Base-by-base conservation (phyloP, 129 eudicot genomes). In the Apium graveolens region DNA sequence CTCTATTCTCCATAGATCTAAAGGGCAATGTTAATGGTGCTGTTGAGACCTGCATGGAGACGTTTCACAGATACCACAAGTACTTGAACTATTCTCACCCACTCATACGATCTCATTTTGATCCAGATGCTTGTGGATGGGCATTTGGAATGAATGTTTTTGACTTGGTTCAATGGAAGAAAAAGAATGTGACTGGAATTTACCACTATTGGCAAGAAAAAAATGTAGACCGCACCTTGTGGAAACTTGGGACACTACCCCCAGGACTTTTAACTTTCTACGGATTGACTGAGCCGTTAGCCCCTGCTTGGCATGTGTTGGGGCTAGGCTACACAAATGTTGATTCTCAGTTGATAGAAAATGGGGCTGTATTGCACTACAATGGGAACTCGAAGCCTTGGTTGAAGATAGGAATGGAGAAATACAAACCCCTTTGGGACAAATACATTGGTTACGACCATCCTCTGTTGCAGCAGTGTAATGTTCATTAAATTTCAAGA, bases 191-290 rank as follows among this genome's bases (percentile, higher is more conserved):
- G 9, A 90, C 95, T 0, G 91, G 90, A 7, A 85, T 89, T 13
- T 89, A 89, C 74, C 94, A 89, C 76, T 89, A 87, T 53, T 89
- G 94, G 94, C 95, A 90, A 77, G 95, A 90, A 69, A 90, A 90
- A 80, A 90, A 90, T 26, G 85, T 87, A 3, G 95, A 90, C 83
- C 83, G 95, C 37, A 90, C 90, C 5, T 80, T 90, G 79, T 90
- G 95, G 95, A 90, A 90, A 66, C 90, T 90, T 3, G 95, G 95
- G 38, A 90, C 95, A 6, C 81, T 90, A 72, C 95, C 95, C 34
- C 95, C 95, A 0, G 91, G 95, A 27, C 84, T 90, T 17, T 62
- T 90, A 72, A 87, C 95, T 14, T 90, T 90, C 78, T 90, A 87
- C 43, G 95, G 95, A 38, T 75, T 90, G 79, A 90, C 95, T 7